A percentile compares a stretch with the other conserved stretches of the same genome.
phyloP scores from a whole-genome alignment of 805 yeast genomes.

The Torulaspora microellipsoides region DNA sequence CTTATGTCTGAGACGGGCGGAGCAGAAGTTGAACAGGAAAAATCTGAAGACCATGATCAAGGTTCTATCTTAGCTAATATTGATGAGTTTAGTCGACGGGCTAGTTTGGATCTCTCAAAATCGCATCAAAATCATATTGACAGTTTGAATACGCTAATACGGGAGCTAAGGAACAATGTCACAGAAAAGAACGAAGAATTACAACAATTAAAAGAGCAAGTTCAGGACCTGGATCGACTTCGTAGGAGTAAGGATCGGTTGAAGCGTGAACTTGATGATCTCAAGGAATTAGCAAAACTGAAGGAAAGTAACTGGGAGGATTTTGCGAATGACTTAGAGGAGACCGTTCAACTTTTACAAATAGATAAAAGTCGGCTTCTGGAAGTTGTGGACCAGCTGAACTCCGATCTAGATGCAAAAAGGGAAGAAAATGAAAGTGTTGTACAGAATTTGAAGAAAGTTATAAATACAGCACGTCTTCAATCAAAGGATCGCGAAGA shows the following conservation, averaged over 20 bases:
- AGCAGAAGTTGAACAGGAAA: not conserved
- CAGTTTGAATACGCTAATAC: conserved; percentile 14
- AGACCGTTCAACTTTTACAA: conserved; percentile 9
- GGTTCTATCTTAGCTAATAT: conserved; percentile 1
- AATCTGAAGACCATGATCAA: not conserved
- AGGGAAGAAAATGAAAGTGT: conserved; percentile 27
- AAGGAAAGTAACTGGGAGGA: conserved; percentile 27
- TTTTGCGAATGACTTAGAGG: conserved; percentile 21
- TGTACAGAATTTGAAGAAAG: conserved; percentile 23
- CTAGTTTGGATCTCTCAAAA: conserved; percentile 12
- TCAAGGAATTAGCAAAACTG: conserved; percentile 13
- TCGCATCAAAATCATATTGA: conserved; percentile 20
- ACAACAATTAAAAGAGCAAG: conserved; percentile 3
- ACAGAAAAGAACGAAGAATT: conserved; percentile 17
- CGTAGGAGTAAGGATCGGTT: conserved; percentile 11
- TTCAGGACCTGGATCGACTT: conserved; percentile 7
- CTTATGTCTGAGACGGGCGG: conserved; percentile 2
- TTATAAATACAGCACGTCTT: conserved; percentile 11
- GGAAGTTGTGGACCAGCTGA: conserved; percentile 15
- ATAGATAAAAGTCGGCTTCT: conserved; percentile 10
- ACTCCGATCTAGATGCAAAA: conserved; percentile 20
- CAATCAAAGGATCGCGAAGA: conserved; percentile 12
- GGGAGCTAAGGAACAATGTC: conserved; percentile 12
- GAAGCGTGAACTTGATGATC: conserved; percentile 13
- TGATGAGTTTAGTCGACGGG: conserved; percentile 9